Percentiles rank a stretch among this genome's conserved stretches.
Evolutionary conservation across 345 rosid genomes (phyloP).

Genomic region (Salix viminalis): DNA sequence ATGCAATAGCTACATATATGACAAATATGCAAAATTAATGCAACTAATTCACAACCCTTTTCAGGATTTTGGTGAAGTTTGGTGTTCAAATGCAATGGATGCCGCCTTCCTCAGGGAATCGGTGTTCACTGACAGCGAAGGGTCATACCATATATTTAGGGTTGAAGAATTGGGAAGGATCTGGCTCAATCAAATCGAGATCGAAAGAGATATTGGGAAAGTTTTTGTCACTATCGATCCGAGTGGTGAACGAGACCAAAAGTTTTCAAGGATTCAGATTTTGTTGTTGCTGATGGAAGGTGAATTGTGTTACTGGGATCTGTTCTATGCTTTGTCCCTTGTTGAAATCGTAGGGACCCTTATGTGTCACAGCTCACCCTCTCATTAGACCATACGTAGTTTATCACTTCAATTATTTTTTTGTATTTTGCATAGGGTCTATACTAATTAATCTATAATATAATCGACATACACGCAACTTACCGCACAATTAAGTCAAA

Average conservation of each 20-base stretch:
- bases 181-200: neutral
- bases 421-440: slow-evolving; percentile 1
- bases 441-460: neutral
- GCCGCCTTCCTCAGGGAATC: slow-evolving; percentile 28
- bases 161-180: slow-evolving; percentile 4
- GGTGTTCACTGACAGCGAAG: slow-evolving; percentile 15
- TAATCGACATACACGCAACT: neutral
- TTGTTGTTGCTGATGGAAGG: slow-evolving; percentile 33
- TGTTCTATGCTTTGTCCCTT: slow-evolving; percentile 21
- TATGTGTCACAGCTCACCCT: slow-evolving; percentile 26
- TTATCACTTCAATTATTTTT: neutral
- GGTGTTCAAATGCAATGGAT: slow-evolving; percentile 1
- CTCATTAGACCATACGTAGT: neutral
- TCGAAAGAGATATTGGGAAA: slow-evolving; percentile 17
- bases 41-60: neutral
- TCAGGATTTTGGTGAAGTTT: slow-evolving; percentile 14
- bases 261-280: slow-evolving; percentile 38
- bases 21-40: neutral
- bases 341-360: neutral
- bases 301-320: slow-evolving; percentile 10
- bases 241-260: slow-evolving; percentile 19
- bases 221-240: slow-evolving; percentile 28
- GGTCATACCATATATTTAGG: slow-evolving; percentile 7
- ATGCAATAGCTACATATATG: neutral
- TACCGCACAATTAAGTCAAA: neutral